Conservation (phyloP, 495 filamentous ascomycete genomes). For the Trichoderma orchidacearum region DNA sequence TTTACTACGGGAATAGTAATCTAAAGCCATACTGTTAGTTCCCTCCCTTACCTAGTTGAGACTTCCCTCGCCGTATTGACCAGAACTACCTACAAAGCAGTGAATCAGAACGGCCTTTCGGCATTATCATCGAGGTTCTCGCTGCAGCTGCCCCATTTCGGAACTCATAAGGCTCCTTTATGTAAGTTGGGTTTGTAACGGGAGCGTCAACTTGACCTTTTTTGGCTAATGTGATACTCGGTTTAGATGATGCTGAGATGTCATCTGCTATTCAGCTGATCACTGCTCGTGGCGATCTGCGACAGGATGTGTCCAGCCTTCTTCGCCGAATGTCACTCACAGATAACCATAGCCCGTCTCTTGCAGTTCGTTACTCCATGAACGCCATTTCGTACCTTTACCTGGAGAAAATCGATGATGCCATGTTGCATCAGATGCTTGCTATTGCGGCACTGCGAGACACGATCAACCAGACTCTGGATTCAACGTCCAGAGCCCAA, state of each 20-base stretch:
- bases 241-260: background rate
- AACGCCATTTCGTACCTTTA: background rate
- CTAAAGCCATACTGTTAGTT: background rate
- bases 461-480: background rate
- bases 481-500: background rate
- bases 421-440: background rate
- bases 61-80: background rate
- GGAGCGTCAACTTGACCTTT: background rate
- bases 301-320: background rate
- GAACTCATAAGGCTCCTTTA: background rate
- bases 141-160: background rate
- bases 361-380: background rate
- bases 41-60: background rate
- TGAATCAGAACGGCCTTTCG: background rate
- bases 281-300: background rate
- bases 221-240: background rate
- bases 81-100: background rate
- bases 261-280: background rate
- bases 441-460: background rate
- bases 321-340: background rate
- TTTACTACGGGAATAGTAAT: background rate
- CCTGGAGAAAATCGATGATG: background rate
- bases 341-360: background rate
- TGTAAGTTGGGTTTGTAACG: background rate
- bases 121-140: background rate